Base-by-base conservation (phyloP, 331 rosid genomes). In the Quercus tomentella region DNA sequence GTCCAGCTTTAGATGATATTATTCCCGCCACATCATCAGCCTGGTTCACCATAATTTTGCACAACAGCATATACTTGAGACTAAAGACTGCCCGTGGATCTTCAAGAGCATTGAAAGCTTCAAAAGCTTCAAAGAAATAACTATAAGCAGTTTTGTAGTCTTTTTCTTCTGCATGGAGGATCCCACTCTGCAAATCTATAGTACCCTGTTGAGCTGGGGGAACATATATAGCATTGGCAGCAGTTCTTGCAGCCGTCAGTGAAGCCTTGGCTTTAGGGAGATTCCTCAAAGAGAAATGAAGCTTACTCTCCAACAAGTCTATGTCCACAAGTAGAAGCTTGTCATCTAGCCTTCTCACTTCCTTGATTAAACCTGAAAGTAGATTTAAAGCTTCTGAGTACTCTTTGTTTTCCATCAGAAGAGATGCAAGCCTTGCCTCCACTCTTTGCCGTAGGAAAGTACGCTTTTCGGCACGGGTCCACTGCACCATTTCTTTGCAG, bases 131-230 rank as follows among this genome's bases (percentile, higher is more conserved):
- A 78, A 92, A 92, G 86, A 94, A 94, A 61, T 95, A 95, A 67
- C 98, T 95, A 56, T 95, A 95, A n/a, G 88, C 97, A 60, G 98
- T 95, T 83, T 94, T 95, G 74, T 95, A 95, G 81, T 95, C 99
- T 83, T 93, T 95, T 76, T 95, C 99, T 83, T 95, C 99, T 0
- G 98, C 99, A 28, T 95, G 99, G 76, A 95, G 98, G 77, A 95
- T 95, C 69, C 98, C 99, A 77, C 99, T 93, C 91, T 95, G 98
- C 86, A 95, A 61, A 83, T 95, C 98, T 21, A 95, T 95, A 70
- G 93, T 91, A 58, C 99, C 99, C 81, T 95, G 98, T 74, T 95
- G 98, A 68, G 97, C 99, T 16, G 99, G 97, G 43, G 99, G 99
- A 35, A 95, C 99, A 65, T 95, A 93, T 74, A 95, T 95, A 7